phyloP scores from a whole-genome alignment of 495 filamentous ascomycete genomes.

The Staphylotrichum tortipilum region DNA sequence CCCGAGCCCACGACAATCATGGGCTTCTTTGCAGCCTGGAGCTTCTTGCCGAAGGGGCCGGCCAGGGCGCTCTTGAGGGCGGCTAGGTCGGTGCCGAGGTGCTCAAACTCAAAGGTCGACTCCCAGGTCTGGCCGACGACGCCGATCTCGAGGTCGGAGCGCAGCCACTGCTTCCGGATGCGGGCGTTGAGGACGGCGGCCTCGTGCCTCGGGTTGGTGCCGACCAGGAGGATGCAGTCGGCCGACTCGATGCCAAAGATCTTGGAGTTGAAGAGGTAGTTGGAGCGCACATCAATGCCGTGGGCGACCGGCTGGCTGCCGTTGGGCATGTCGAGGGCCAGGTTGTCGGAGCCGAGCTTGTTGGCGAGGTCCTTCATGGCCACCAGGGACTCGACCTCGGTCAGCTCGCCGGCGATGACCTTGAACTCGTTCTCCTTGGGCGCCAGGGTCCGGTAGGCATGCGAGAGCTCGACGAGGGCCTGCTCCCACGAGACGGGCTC shows the following conservation, averaged over 20 bases:
- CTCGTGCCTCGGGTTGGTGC: constrained; percentile 90
- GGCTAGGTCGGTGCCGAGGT: constrained; percentile 68
- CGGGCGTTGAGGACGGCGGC: constrained; percentile 91
- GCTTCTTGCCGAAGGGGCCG: constrained; percentile 86
- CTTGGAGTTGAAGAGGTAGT: constrained; percentile 93
- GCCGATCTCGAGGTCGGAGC: constrained; percentile 87
- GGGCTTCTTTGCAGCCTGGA: constrained; percentile 75
- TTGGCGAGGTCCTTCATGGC: constrained; percentile 96
- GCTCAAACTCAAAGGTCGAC: constrained; percentile 85
- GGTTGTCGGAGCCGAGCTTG: constrained; percentile 90
- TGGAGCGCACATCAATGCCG: constrained; percentile 86
- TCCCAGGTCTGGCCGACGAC: constrained; percentile 87
- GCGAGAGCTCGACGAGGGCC: constrained; percentile 73
- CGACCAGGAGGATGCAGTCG: constrained; percentile 83
- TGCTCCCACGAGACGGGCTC: constrained; percentile 90
- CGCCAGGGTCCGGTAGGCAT: constrained; percentile 63
- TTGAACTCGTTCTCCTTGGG: constrained; percentile 91
- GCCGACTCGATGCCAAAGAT: constrained; percentile 90
- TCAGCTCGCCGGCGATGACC: constrained; percentile 80
- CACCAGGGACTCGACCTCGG: constrained; percentile 84
- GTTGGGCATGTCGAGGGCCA: constrained; percentile 81
- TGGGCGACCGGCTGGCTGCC: constrained; percentile 81
- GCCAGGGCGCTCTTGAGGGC: constrained; percentile 75
- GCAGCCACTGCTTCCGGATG: constrained; percentile 94
- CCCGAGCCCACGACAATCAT: constrained; percentile 94